Evolutionary conservation across 345 rosid species (phyloP).

Genomic region (Balakata baccata): DNA sequence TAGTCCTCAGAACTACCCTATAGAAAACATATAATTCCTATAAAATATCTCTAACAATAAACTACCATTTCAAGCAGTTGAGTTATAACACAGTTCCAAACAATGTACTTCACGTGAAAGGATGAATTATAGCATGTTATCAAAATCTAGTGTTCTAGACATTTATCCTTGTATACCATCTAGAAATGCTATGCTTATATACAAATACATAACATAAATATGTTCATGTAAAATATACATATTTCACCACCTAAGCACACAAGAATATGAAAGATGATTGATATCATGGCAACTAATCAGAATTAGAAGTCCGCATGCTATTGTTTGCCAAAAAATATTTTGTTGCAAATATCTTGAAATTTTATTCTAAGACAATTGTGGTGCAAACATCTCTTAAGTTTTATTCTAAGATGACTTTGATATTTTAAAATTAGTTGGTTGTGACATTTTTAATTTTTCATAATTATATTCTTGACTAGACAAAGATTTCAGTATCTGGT

Average conservation of each 20-base stretch:
- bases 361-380: neutral
- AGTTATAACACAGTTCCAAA: neutral
- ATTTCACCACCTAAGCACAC: neutral
- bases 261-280: neutral
- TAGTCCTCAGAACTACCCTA: no score
- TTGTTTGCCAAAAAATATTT: no score
- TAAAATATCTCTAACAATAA: neutral
- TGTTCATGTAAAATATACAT: neutral
- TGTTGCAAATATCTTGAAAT: neutral
- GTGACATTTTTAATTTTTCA: neutral
- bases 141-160: neutral
- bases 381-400: no score
- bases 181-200: neutral
- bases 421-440: no score
- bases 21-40: no score
- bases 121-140: neutral
- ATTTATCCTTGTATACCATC: neutral
- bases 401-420: no score
- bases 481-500: constrained; percentile 25
- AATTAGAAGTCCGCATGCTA: no score
- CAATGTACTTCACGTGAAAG: neutral
- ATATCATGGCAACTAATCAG: no score
- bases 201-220: neutral
- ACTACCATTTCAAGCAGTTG: neutral
- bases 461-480: constrained; percentile 12